Base-by-base conservation (phyloP, 345 rosid genomes). In the Gossypium stocksii region DNA sequence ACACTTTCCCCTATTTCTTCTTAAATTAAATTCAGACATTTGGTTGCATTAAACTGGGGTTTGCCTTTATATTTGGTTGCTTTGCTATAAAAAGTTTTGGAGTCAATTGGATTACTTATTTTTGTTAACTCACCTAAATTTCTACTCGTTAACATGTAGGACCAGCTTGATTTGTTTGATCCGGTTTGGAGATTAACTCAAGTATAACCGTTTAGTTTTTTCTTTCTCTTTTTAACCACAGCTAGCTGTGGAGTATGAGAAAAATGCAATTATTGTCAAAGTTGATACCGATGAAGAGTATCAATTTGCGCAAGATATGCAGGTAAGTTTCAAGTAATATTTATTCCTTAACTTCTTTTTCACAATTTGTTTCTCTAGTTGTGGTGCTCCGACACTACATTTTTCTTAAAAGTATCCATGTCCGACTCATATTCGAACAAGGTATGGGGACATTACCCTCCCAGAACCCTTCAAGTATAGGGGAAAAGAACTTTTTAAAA, bases 241-340 rank as follows among this genome's bases (percentile, higher is more conserved):
- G 98, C 97, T 92, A 72, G 93, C 95, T 1, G 97, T 92, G 75
- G 95, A 89, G 86, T 88, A 89, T 73, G 97, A 91, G 86, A 87
- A 76, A 69, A 92, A 89, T 74, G 93, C 91, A 38, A 79, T 88
- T 74, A 92, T 94, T 57, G 86, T 94, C 75, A 94, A 92, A 84
- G 98, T 94, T 44, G 97, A 94, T 74, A 91, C 97, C 2, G 97
- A 94, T 66, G 88, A 92, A 52, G 97, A 92, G 79, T 87, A 94
- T 62, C 95, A 94, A 78, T 94, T 94, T 82, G 97, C 97, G 4
- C 85, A 84, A 23, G 93, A 89, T 73, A 92, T 94, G 98, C 98
- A 92, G 98, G 81, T 89, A 59, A 61, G 25, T 75, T 75, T 46
- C 74, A 20, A 17, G 64, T 19, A n/a, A 54, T 74, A 17, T 29